Conservation (phyloP, 1,284 basidiomycete genomes). For the Leccinum huronense region DNA sequence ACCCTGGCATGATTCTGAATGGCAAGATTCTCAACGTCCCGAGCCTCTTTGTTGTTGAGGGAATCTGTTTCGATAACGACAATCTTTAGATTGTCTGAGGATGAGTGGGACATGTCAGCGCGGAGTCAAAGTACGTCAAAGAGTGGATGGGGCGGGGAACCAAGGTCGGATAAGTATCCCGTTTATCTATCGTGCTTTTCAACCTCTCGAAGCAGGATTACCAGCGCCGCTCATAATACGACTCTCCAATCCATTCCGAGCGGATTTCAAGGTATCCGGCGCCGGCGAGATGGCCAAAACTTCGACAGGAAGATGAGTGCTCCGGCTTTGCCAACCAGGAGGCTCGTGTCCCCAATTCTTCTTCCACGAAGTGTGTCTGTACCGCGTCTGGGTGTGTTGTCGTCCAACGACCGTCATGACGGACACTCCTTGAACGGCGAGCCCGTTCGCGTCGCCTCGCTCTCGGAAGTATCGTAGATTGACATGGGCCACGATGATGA, state of each 20-base stretch:
- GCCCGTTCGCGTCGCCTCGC: slow-evolving; percentile 51
- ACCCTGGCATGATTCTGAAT: neutral
- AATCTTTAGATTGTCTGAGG: neutral
- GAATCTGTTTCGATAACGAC: neutral
- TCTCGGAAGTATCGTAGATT: slow-evolving; percentile 71
- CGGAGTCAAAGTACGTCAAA: neutral
- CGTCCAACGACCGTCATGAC: slow-evolving; percentile 46
- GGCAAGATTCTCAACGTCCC: neutral
- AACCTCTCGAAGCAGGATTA: neutral
- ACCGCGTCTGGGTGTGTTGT: slow-evolving; percentile 46
- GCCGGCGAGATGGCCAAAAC: slow-evolving; percentile 64
- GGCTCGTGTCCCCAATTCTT: slow-evolving; percentile 83
- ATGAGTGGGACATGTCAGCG: neutral
- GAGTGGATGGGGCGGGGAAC: neutral
- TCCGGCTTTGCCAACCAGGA: slow-evolving; percentile 76
- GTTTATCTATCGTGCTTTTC: neutral
- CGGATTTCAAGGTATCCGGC: slow-evolving; percentile 37
- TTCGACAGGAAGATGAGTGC: slow-evolving; percentile 67
- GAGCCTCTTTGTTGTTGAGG: neutral
- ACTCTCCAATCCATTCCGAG: neutral
- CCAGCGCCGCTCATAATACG: neutral
- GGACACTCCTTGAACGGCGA: slow-evolving; percentile 50
- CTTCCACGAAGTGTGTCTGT: slow-evolving; percentile 75
- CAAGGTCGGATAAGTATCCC: neutral
- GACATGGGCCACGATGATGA: slow-evolving; percentile 72